Base-by-base conservation (phyloP, 139 green algal genomes). In the Chlorokybus atmophyticus region DNA sequence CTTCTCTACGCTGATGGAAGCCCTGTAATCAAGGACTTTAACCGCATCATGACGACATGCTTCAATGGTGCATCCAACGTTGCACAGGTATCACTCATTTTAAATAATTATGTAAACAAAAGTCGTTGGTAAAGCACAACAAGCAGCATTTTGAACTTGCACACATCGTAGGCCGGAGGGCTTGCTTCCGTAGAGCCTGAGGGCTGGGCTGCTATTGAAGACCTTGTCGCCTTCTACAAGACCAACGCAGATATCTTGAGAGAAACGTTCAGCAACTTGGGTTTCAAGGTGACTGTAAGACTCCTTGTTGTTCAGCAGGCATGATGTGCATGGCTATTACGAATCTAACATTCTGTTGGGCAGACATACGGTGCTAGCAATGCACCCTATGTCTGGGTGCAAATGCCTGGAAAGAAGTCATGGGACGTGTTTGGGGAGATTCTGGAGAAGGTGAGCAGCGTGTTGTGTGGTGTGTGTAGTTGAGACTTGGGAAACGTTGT, bases 31-130 rank as follows among this genome's bases (percentile, higher is more conserved):
- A 68, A 65, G 6, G 92, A 97, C 79, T 98, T 85, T 68, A 97
- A 91, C 74, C 80, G 91, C 54, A 75, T 98, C 52, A 94, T 93
- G 79, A 88, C 77, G 64, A 98, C 91, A 3, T 85, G 84, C 64
- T 98, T 98, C 85, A 98, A 98, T 60, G 91, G 91, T 2, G 91
- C 91, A 1, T 94, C 82, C 47, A 90, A 87, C 77, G 78, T 98
- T 3, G 83, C 81, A 25, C 91, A 96, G 75, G 44, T 17, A 17
- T 17, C 14, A 14, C 38, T n/a, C n/a, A n/a, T n/a, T n/a, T n/a
- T n/a, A n/a, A n/a, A n/a, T n/a, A n/a, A n/a, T n/a, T n/a, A n/a
- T n/a, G n/a, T n/a, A n/a, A n/a, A n/a, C n/a, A n/a, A n/a, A n/a
- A n/a, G n/a, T n/a, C n/a, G n/a, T n/a, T n/a, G n/a, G n/a, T n/a